Base-by-base conservation (phyloP, 768 basidiomycete species). In the Mycena epipterygia region DNA sequence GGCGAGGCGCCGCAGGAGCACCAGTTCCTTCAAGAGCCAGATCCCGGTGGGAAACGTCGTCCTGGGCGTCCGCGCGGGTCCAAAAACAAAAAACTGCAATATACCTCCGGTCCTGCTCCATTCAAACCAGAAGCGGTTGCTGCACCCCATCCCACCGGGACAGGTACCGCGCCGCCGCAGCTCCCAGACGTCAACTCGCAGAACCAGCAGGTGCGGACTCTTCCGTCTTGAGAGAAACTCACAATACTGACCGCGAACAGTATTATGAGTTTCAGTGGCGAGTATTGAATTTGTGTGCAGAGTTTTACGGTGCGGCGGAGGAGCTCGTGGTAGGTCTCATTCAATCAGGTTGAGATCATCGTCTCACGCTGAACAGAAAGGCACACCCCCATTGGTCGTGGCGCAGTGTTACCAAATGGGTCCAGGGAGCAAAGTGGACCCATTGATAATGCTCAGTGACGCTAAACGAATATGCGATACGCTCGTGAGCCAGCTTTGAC, bases 181-280 rank as follows among this genome's bases (percentile, higher is more conserved):
- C 82, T 85, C 37, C 82, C 86, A 5, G 84, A 86, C 56, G 87
- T 71, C 9, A 62, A 30, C 41, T 56, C 70, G 16, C 70, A 71
- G 60, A 71, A 67, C 37, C 70, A 71, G 30, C 70, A 71, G 59
- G 70, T 71, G 49, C 13, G 33, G n/a, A 14, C 33, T 64, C 9
- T 30, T 35, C 14, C 1, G n/a, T 27, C 7, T 48, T 11, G 17
- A 27, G 8, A 23, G 2, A 32, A 57, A 19, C 9, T 19, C 3
- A 5, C 30, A 12, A 13, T 37, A 21, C 29, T 67, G 14, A 65
- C 52, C 14, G 9, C 25, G 16, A 7, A 5, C 48, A 73, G 72
- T 94, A 93, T 79, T 93, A 93, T 79, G 93, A 95, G 76, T 95
- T 95, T 76, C 93, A 95, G 78, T 95, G 93, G 93, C 89, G 93